Percentiles rank a stretch among this genome's conserved stretches.
phyloP scores from a whole-genome alignment of 208 protist genomes.

The Acanthamoeba royreba region DNA sequence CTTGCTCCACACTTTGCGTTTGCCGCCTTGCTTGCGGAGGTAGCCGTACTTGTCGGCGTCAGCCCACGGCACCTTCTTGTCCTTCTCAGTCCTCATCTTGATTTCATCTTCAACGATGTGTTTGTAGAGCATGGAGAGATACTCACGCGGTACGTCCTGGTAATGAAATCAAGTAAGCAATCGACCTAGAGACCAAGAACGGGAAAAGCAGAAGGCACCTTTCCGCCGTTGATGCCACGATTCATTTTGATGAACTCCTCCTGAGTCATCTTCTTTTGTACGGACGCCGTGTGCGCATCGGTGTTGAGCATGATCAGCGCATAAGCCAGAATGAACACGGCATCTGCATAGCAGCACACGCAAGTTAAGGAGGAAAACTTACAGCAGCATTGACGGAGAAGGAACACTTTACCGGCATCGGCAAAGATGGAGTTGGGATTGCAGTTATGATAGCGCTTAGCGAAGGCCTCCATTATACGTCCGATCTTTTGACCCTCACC shows the following conservation, averaged over 20 bases:
- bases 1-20: not conserved
- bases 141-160: not conserved
- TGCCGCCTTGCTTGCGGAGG: not conserved
- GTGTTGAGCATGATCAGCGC: slow-evolving; percentile 97
- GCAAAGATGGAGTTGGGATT: slow-evolving; percentile 83
- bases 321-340: slow-evolving; percentile 90
- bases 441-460: slow-evolving; percentile 85
- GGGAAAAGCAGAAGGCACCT: too few relatives aligned
- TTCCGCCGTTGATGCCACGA: not conserved
- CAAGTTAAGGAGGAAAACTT: too few relatives aligned
- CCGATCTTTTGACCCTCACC: slow-evolving; percentile 97
- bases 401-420: slow-evolving; percentile 65
- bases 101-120: not conserved
- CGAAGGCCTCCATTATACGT: slow-evolving; percentile 94
- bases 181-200: too few relatives aligned
- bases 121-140: not conserved
- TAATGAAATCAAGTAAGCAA: too few relatives aligned
- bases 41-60: not conserved
- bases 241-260: slow-evolving; percentile 81
- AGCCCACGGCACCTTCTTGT: not conserved
- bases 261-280: slow-evolving; percentile 90
- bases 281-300: slow-evolving; percentile 92
- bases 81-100: not conserved
- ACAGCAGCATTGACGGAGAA: too few relatives aligned
- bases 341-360: too few relatives aligned